Base-by-base conservation (phyloP, 192 early-diverging fungal species). In the Coemansia sp. region DNA sequence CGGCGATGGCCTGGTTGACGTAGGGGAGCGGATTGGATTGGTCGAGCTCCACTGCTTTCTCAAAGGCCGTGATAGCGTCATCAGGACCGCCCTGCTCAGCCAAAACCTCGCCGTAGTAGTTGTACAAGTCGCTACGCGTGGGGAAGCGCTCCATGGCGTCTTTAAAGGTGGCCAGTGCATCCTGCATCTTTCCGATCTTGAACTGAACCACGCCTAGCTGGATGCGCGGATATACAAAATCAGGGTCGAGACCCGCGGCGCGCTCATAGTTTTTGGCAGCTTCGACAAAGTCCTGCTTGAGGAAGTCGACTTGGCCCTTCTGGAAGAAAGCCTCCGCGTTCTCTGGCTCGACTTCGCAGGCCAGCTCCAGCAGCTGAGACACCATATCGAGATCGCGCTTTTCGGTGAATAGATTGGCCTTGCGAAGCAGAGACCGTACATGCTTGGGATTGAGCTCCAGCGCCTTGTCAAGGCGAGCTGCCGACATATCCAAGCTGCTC, bases 101-200 rank as follows among this genome's bases (percentile, higher is more conserved):
- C 39, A 98, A 75, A 22, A 99, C 84, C 83, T 99, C 97, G 73
- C 95, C 97, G 47, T 96, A 95, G 80, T 98, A 99, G 85, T 98
- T 99, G 87, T 90, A 93, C 22, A 97, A 89, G 73, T 99, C 97
- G 41, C 91, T 88, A 44, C 87, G 88, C 12, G 87, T 74, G 32
- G 87, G 76, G 85, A 98, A 98, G 62, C 88, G 87, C 65, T 85
- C 82, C 65, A 90, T 83, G 2, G 92, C 91, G 71, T 89, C 89
- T 69, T 88, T 86, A 76, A 98, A 98, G 20, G 88, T 93, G 16
- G 68, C 69, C 84, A 91, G 86, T 16, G 94, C 91, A 5, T 83
- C 84, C 29, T 83, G 66, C n/a, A 93, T 81, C 53, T 92, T 87
- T 24, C 92, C 95, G 7, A 90, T 68, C 83, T 96, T 95, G 85